Evolutionary conservation across 1,284 basidiomycete genomes (phyloP).

Genomic region (Tilletia indica): DNA sequence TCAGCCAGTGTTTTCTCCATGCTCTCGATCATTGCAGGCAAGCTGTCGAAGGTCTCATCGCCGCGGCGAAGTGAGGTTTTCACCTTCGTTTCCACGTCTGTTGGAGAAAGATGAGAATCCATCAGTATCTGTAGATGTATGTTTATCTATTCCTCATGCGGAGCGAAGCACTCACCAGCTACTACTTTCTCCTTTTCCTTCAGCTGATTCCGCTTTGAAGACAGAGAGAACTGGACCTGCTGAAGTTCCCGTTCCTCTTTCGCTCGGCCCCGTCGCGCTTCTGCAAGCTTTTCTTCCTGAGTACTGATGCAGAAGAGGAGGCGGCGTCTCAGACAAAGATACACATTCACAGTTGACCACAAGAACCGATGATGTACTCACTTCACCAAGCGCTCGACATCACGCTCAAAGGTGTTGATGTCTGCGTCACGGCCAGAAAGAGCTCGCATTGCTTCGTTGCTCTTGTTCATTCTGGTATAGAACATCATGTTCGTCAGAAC

Average conservation of each 20-base stretch:
- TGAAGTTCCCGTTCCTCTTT: constrained; percentile 31
- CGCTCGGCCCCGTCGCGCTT: constrained; percentile 27
- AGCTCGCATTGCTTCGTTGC: constrained; percentile 24
- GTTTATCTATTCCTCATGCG: too few relatives aligned
- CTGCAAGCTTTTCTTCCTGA: constrained; percentile 35
- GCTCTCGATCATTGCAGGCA: constrained; percentile 57
- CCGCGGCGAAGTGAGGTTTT: constrained; percentile 31
- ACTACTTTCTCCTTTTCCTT: constrained; percentile 61
- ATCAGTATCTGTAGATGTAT: too few relatives aligned
- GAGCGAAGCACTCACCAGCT: too few relatives aligned
- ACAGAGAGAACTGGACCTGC: constrained; percentile 40
- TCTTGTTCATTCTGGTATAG: constrained; percentile 9
- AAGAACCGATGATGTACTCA: background rate
- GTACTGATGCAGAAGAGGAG: constrained; percentile 32
- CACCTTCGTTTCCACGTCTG: constrained; percentile 3
- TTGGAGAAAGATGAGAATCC: background rate
- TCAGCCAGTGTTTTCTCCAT: background rate
- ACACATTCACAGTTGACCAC: background rate
- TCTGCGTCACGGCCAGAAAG: constrained; percentile 18
- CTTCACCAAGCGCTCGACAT: background rate
- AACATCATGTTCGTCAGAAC: constrained; percentile 57
- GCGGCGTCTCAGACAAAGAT: background rate
- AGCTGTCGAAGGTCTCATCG: constrained; percentile 53
- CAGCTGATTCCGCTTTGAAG: constrained; percentile 59
- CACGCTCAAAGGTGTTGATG: background rate